These are phyloP conservation scores for Leishmania aethiopica DNA, from an alignment of 208 protist genomes.

Conservation along the genomic window DNA sequence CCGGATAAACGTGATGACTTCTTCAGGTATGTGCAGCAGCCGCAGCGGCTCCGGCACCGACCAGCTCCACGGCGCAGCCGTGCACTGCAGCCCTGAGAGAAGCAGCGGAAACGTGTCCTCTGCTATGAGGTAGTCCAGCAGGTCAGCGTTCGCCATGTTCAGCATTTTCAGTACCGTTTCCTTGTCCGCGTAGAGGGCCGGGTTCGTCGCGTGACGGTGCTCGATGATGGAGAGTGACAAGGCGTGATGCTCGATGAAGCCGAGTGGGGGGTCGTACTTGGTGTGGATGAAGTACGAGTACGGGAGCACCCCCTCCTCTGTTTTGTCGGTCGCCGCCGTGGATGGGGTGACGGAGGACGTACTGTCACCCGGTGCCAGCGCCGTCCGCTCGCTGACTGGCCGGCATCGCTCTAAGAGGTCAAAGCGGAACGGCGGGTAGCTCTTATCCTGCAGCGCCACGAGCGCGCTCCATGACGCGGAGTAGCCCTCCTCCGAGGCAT, in stretches of 20 bases:
- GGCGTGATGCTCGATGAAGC: slow-evolving; percentile 81
- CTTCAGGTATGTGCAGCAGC: slow-evolving; percentile 49
- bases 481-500: slow-evolving; percentile 73
- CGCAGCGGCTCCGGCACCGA: slow-evolving; percentile 37
- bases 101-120: slow-evolving; percentile 50
- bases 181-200: slow-evolving; percentile 51
- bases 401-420: slow-evolving; percentile 54
- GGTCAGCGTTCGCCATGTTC: slow-evolving; percentile 50
- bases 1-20: slow-evolving; percentile 41
- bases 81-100: slow-evolving; percentile 23
- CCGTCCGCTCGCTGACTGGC: slow-evolving; percentile 7
- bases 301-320: slow-evolving; percentile 34
- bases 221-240: slow-evolving; percentile 73
- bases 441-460: slow-evolving; percentile 75
- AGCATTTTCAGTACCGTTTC: slow-evolving; percentile 52
- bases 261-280: slow-evolving; percentile 63
- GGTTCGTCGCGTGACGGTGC: slow-evolving; percentile 42
- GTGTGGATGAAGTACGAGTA: slow-evolving; percentile 78
- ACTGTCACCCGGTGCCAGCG: slow-evolving; percentile 11
- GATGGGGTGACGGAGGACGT: slow-evolving; percentile 2
- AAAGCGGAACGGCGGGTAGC: slow-evolving; percentile 54
- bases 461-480: slow-evolving; percentile 74
- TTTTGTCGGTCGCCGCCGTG: not conserved
- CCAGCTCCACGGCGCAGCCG: slow-evolving; percentile 12
- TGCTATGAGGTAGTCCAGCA: slow-evolving; percentile 59